Evolutionary conservation across 768 basidiomycete species (phyloP).

Genomic region (Lentinula lateritia): DNA sequence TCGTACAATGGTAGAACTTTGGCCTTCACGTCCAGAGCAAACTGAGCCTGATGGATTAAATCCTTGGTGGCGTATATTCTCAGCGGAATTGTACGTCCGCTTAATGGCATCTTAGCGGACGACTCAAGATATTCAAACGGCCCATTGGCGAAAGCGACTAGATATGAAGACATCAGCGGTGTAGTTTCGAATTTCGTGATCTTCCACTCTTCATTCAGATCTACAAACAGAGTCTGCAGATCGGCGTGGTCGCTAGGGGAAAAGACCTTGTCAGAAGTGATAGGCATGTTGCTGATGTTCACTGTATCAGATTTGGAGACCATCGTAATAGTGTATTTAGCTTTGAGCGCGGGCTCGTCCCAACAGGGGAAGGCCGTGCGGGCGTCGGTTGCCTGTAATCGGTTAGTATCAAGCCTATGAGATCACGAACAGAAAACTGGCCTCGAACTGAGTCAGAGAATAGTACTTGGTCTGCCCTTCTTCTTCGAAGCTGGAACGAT

Average conservation of each 20-base stretch:
- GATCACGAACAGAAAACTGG: slow-evolving; percentile 14
- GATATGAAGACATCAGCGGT: slow-evolving; percentile 66
- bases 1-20: slow-evolving; percentile 65
- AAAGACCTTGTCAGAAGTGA: slow-evolving; percentile 32
- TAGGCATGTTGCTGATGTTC: slow-evolving; percentile 65
- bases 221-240: slow-evolving; percentile 23
- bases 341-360: slow-evolving; percentile 73
- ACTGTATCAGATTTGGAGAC: slow-evolving; percentile 51
- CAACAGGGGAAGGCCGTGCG: slow-evolving; percentile 72
- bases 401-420: neutral
- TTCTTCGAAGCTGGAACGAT: slow-evolving; percentile 56
- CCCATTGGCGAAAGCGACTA: slow-evolving; percentile 66
- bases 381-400: slow-evolving; percentile 72
- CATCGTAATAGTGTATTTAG: slow-evolving; percentile 54
- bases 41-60: slow-evolving; percentile 54
- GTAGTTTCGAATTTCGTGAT: slow-evolving; percentile 58
- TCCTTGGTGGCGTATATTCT: slow-evolving; percentile 64
- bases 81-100: slow-evolving; percentile 57
- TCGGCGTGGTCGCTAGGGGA: slow-evolving; percentile 13
- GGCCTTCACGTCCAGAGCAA: slow-evolving; percentile 63
- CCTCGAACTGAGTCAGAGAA: slow-evolving; percentile 88
- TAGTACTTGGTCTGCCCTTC: slow-evolving; percentile 63
- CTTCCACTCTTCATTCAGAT: slow-evolving; percentile 42
- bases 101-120: slow-evolving; percentile 52
- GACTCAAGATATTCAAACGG: slow-evolving; percentile 53